phyloP scores from a whole-genome alignment of 352 stramenopile species.

The Ophiocytium majus region DNA sequence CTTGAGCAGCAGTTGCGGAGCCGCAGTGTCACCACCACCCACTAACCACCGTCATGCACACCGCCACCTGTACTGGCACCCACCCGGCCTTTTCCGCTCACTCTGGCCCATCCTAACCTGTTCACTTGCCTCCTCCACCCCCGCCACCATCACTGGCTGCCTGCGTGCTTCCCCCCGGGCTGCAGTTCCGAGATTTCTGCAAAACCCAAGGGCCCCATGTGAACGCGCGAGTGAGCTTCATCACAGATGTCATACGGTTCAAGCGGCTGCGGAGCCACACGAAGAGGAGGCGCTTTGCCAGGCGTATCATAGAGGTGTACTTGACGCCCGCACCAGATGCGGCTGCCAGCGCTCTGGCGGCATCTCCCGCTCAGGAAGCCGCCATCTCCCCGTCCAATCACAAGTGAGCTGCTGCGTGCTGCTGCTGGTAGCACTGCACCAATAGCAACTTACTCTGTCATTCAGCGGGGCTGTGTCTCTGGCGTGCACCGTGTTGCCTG shows the following conservation, averaged over 20 bases:
- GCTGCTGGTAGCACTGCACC: not conserved
- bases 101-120: slow-evolving; percentile 20
- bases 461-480: not conserved
- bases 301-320: not conserved
- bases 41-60: not conserved
- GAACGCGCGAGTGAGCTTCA: not conserved
- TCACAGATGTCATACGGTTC: slow-evolving; percentile 3
- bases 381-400: not conserved
- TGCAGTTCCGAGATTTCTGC: slow-evolving; percentile 17
- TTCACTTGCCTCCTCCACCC: not conserved
- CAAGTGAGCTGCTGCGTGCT: not conserved
- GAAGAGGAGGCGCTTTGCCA: not conserved
- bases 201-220: not conserved
- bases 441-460: not conserved
- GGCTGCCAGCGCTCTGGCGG: not conserved
- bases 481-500: not conserved
- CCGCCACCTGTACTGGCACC: slow-evolving; percentile 14
- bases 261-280: not conserved
- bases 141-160: not conserved
- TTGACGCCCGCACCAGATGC: not conserved
- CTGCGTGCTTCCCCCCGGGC: not conserved
- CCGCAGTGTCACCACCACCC: not conserved
- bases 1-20: slow-evolving; percentile 23
- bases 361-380: not conserved
- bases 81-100: too few relatives aligned